Percentiles rank a stretch among this genome's conserved stretches.
phyloP scores from a whole-genome alignment of 805 yeast genomes.

The Starmerella tilneyi region DNA sequence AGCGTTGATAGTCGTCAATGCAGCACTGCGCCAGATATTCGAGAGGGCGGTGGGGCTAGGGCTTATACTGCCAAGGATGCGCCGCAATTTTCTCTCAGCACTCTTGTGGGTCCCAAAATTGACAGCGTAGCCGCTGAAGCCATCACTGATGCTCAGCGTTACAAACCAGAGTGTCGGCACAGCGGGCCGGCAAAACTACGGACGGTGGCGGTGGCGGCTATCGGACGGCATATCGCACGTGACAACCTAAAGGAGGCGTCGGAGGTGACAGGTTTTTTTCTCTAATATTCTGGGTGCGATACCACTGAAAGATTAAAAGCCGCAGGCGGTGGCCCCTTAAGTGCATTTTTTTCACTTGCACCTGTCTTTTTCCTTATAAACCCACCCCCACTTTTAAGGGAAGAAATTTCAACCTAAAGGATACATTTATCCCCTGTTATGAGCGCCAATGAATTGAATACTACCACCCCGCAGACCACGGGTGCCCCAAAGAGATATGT shows the following conservation, averaged over 20 bases:
- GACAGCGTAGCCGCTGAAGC: no score
- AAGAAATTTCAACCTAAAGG: conserved; percentile 1
- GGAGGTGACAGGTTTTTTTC: not conserved
- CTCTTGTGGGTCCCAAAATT: no score
- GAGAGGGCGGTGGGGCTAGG: no score
- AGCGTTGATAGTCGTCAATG: no score
- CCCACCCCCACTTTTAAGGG: conserved; percentile 5
- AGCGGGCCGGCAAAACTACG: no score
- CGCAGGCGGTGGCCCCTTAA: conserved; percentile 2
- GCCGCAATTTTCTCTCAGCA: no score
- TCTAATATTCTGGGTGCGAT: not conserved
- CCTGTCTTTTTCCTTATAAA: conserved; percentile 3
- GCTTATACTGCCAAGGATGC: no score
- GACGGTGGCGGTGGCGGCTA: conserved; percentile 10
- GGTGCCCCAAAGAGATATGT: conserved; percentile 35
- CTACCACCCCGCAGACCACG: conserved; percentile 7
- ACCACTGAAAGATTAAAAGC: not conserved
- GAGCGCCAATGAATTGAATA: conserved; percentile 23
- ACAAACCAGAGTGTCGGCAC: not conserved
- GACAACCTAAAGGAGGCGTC: not conserved
- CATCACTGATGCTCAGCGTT: not conserved
- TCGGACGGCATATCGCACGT: not conserved
- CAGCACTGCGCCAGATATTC: no score
- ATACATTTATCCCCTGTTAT: conserved; percentile 9
- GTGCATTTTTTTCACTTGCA: conserved; percentile 7